phyloP scores from a whole-genome alignment of 192 early-diverging fungal species.

The Coemansia sp. region DNA sequence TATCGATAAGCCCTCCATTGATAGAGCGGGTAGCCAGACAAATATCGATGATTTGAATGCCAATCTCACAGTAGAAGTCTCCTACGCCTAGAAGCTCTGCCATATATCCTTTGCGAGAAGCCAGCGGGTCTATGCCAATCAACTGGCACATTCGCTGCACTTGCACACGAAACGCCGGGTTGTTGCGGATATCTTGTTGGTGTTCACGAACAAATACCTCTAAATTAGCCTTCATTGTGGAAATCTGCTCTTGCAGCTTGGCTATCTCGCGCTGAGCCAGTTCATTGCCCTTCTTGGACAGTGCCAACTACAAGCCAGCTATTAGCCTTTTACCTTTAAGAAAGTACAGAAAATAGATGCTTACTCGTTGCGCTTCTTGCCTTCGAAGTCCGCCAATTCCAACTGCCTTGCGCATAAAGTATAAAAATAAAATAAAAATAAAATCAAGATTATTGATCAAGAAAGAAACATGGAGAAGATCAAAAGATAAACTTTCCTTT shows the following conservation, averaged over 20 bases:
- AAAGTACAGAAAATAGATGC: background rate
- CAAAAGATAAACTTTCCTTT: background rate
- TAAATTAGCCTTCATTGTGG: slow-evolving; percentile 75
- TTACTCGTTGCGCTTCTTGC: slow-evolving; percentile 50
- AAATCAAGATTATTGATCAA: background rate
- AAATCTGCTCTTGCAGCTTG: slow-evolving; percentile 67
- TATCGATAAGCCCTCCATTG: slow-evolving; percentile 90
- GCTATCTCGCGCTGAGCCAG: slow-evolving; percentile 51
- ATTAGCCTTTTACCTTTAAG: background rate
- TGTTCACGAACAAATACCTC: slow-evolving; percentile 85
- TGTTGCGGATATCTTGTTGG: slow-evolving; percentile 80
- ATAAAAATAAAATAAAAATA: slow-evolving; percentile 1
- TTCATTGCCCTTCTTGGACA: slow-evolving; percentile 43
- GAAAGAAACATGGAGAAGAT: background rate
- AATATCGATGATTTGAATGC: slow-evolving; percentile 87
- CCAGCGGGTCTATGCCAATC: slow-evolving; percentile 93
- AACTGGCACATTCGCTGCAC: slow-evolving; percentile 92
- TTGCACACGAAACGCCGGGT: slow-evolving; percentile 82
- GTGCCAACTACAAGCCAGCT: slow-evolving; percentile 11
- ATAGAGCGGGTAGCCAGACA: slow-evolving; percentile 79
- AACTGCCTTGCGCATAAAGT: slow-evolving; percentile 46
- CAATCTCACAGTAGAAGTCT: slow-evolving; percentile 96
- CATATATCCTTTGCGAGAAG: slow-evolving; percentile 96
- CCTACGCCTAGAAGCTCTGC: slow-evolving; percentile 90
- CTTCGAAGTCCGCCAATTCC: slow-evolving; percentile 58